phyloP scores from a whole-genome alignment of 805 yeast genomes.

The Kazachstania viticola region DNA sequence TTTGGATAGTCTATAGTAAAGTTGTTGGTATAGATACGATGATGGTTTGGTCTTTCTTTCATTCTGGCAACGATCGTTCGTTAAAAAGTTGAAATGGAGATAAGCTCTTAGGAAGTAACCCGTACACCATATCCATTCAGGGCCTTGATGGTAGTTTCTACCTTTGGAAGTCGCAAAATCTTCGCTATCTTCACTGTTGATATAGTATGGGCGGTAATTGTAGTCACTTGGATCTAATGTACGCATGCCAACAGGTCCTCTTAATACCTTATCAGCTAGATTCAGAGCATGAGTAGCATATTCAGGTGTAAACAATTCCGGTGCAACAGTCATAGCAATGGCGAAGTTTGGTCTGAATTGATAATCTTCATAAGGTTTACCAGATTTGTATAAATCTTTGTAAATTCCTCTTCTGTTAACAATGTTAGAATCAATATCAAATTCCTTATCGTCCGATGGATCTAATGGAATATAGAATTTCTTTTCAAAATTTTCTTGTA shows the following conservation, averaged over 20 bases:
- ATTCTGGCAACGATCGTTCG: conserved; percentile 28
- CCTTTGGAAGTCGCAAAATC: conserved; percentile 94
- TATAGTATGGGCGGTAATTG: conserved; percentile 84
- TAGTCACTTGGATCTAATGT: conserved; percentile 88
- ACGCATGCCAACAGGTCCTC: conserved; percentile 87
- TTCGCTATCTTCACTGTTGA: conserved; percentile 63
- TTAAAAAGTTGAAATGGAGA: conserved; percentile 37
- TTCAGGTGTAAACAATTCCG: conserved; percentile 64
- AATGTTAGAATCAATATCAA: conserved; percentile 47
- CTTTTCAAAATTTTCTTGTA: conserved; percentile 67
- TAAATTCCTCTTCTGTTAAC: conserved; percentile 89
- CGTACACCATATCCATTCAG: conserved; percentile 93
- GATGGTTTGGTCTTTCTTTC: conserved; percentile 30
- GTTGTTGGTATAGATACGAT: conserved; percentile 41
- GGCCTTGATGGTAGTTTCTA: conserved; percentile 95
- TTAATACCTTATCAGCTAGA: conserved; percentile 57
- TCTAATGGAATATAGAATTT: conserved; percentile 66
- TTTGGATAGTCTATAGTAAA: conserved; percentile 48
- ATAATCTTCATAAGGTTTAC: conserved; percentile 87
- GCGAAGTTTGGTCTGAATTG: conserved; percentile 88
- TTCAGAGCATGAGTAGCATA: conserved; percentile 55
- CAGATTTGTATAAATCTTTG: conserved; percentile 72
- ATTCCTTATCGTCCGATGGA: conserved; percentile 47
- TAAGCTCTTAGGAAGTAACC: conserved; percentile 84
- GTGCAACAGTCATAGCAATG: conserved; percentile 90